These are phyloP conservation scores for Mortierella antarctica DNA, from an alignment of 192 early-diverging fungal species.

Conservation along the genomic window DNA sequence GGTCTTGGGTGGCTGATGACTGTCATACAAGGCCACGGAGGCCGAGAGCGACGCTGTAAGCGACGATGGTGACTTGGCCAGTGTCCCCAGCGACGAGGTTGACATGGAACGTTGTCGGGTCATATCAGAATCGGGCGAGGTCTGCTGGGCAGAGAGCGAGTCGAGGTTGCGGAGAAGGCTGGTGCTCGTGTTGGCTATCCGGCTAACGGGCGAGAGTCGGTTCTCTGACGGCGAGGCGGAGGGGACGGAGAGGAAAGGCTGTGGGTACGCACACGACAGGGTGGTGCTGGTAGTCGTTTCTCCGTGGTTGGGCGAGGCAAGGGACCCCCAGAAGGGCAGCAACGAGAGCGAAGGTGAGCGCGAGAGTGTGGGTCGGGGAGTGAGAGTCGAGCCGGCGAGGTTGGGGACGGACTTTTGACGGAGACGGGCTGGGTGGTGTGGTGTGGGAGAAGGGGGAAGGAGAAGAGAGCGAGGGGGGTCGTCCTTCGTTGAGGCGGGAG, in stretches of 20 bases:
- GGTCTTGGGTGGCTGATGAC: conserved; percentile 29
- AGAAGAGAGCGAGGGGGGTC: conserved; percentile 16
- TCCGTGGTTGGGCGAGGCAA: conserved; percentile 5
- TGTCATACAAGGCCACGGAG: conserved; percentile 21
- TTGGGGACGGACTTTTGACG: conserved; percentile 3
- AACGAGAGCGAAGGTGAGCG: conserved; percentile 11
- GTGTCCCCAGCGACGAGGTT: conserved; percentile 20
- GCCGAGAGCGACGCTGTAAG: conserved; percentile 22
- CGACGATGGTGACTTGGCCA: conserved; percentile 21
- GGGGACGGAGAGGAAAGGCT: conserved; percentile 18
- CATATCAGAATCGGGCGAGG: conserved; percentile 2
- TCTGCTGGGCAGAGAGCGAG: conserved; percentile 3
- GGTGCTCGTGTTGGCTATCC: conserved; percentile 1
- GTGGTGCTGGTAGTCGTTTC: conserved; percentile 34
- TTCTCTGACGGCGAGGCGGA: not conserved
- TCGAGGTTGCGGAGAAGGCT: conserved; percentile 21
- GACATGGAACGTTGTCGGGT: conserved; percentile 38
- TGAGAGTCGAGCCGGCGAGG: not conserved
- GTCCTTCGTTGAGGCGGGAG: not conserved
- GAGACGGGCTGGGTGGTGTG: not conserved
- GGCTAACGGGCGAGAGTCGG: too few species aligned
- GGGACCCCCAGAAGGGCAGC: conserved; percentile 7
- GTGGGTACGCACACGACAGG: conserved; percentile 27
- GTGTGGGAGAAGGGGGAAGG: conserved; percentile 22
- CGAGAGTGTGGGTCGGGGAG: not conserved